phyloP scores from a whole-genome alignment of 179 eudicot species.

The Monotropa hypopitys region DNA sequence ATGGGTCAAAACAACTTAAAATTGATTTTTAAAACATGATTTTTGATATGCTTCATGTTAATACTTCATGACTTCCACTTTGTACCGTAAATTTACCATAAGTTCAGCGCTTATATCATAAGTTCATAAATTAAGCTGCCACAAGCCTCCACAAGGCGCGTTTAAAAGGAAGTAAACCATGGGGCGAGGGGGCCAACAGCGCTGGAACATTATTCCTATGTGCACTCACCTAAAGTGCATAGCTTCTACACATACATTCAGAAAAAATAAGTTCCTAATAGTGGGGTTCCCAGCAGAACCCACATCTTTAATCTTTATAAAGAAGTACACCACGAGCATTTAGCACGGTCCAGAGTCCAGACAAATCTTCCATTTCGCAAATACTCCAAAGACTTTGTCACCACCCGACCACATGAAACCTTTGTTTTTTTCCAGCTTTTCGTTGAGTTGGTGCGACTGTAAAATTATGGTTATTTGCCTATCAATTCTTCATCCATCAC shows the following conservation, averaged over 20 bases:
- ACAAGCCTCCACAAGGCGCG: neutral
- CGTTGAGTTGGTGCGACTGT: too few species aligned
- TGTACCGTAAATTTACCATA: neutral
- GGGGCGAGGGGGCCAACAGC: neutral
- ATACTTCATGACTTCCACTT: neutral
- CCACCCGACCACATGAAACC: too few species aligned
- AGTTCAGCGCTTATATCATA: neutral
- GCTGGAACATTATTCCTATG: neutral
- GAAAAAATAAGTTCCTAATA: neutral
- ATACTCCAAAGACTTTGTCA: too few species aligned
- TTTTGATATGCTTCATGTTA: neutral
- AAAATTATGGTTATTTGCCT: too few species aligned
- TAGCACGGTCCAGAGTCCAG: too few species aligned
- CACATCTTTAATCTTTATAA: neutral
- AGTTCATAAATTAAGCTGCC: neutral
- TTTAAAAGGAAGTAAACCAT: neutral
- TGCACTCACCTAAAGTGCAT: neutral
- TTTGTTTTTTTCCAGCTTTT: too few species aligned
- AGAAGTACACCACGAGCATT: too few species aligned
- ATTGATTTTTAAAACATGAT: neutral
- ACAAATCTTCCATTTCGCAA: too few species aligned
- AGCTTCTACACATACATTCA: neutral
- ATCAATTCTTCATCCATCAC: too few species aligned
- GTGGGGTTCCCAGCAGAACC: neutral
- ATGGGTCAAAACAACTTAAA: neutral